Evolutionary conservation across 805 yeast genomes (phyloP), one percentile per base, ranked within the genome.

Genomic region (Candida multigemmis): DNA sequence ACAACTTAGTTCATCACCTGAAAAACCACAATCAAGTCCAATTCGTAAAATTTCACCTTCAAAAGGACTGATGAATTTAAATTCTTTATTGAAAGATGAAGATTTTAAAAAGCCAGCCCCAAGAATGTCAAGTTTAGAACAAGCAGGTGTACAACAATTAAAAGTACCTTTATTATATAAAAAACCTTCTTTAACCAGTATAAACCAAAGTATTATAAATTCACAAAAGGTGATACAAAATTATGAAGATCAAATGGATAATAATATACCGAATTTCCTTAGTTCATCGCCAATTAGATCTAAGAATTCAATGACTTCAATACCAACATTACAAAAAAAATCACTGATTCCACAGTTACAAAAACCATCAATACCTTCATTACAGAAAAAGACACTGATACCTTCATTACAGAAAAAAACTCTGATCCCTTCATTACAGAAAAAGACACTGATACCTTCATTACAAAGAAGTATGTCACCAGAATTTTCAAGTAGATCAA

Each of bases 41-140:
- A 22, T 34, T 6, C 36, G 43, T n/a, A 43, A 38, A 19, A 60
- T 61, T 4, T 57, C 65, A 2, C 68, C 68, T 1, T 60, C 66
- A 6, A 60, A 54, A 31, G 54, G 56, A 22, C 53, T 58, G 5
- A 48, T 49, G 50, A 53, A 60, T 31, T 47, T 61, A 29, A 50
- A 56, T 32, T 41, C 40, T 22, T 31, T 59, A 15, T 36, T 60
- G 22, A 44, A 37, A 2, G 16, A 19, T 10, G 12, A 14, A n/a
- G 38, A 30, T 13, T 45, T 49, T 26, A 37, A 38, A 18, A 50
- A 46, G 26, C 59, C 56, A 6, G 35, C 34, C 7, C 48, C 55
- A 3, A 17, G 19, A 17, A 10, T 7, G 25, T 38, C 41, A 17
- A 37, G 56, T 8, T 52, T 57, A 19, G 58, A 57, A 28, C 33